Evolutionary conservation across 441 rosid genomes (phyloP), one percentile per base, ranked within the genome.

Genomic region (Pelargonium fulgidum): DNA sequence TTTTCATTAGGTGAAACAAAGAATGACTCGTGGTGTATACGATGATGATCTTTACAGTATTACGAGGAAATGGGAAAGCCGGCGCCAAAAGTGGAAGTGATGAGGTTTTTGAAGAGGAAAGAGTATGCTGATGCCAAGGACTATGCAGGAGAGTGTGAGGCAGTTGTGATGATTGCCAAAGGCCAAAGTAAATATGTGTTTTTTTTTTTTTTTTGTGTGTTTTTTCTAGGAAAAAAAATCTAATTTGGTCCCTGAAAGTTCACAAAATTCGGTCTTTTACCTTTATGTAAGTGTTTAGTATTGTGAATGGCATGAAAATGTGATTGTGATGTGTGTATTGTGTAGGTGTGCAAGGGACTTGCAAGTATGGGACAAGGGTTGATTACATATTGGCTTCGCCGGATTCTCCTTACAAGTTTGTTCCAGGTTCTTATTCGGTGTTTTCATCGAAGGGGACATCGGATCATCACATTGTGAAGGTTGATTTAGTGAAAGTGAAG

Each of bases 401-500:
- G 22, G 79, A 81, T 19, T 82, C 85, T 6, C 81, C 85, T 0
- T 90, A 79, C 73, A 78, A 79, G 75, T 86, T 89, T 63, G 83
- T 92, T 62, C 97, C 93, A 0, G 89, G 88, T 11, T 89, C 98
- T 1, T 92, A 92, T 79, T 86, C 97, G 0, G 97, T 89, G 62
- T 68, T 90, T 42, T 92, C 98, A 44, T 92, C 97, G 3, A 87
- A 92, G 72, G 98, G 96, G 17, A 93, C 97, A 4, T 93, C 97
- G 19, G 98, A 93, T 84, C 98, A 90, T 69, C 98, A 93, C 79
- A 89, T 93, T 39, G 97, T 90, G 62, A 86, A 86, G 80, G 98
- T 78, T 12, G 96, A 90, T 29, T 59, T 93, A 19, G 77, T 69
- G 22, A 82, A 76, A 74, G 76, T 54, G 19, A 58, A 74, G 33